Conservation (phyloP, 169 alveolate genomes). For the Babesia gibsoni region DNA sequence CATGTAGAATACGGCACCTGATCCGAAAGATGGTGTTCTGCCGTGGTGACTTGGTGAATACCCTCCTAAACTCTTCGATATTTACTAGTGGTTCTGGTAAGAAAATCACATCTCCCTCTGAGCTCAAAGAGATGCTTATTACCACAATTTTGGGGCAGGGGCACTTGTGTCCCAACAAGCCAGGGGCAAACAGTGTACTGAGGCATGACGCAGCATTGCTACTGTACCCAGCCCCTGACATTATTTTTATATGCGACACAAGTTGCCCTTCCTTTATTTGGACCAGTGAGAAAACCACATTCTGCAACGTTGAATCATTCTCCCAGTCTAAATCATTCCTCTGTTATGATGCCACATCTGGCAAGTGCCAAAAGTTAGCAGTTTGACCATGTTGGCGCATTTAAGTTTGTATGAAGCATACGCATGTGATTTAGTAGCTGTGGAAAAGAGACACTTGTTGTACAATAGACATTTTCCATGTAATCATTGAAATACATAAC, state of each 20-base stretch:
- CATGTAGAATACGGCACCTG: slow-evolving; percentile 73
- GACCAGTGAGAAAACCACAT: not conserved
- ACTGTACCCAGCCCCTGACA: slow-evolving; percentile 68
- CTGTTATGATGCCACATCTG: slow-evolving; percentile 32
- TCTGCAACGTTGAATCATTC: slow-evolving; percentile 37
- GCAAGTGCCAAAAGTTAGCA: slow-evolving; percentile 14
- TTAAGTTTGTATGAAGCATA: no score
- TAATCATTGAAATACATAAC: no score
- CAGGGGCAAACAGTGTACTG: slow-evolving; percentile 57
- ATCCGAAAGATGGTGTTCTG: slow-evolving; percentile 67
- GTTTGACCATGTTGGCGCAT: not conserved
- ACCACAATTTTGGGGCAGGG: slow-evolving; percentile 69
- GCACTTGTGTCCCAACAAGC: slow-evolving; percentile 72
- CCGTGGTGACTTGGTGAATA: slow-evolving; percentile 62
- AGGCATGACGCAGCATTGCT: slow-evolving; percentile 66
- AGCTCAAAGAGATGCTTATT: slow-evolving; percentile 53
- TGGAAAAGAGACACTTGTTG: no score
- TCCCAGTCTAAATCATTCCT: not conserved
- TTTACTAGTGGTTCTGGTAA: slow-evolving; percentile 24
- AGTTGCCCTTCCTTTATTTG: slow-evolving; percentile 34
- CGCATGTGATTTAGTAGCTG: no score
- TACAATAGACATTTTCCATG: no score
- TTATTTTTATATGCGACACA: slow-evolving; percentile 49
- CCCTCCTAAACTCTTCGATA: slow-evolving; percentile 62
- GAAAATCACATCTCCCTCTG: slow-evolving; percentile 9